Percentiles rank a stretch among this genome's conserved stretches.
phyloP scores from a whole-genome alignment of 2,329 filamentous ascomycete species.

The Monascus ruber region DNA sequence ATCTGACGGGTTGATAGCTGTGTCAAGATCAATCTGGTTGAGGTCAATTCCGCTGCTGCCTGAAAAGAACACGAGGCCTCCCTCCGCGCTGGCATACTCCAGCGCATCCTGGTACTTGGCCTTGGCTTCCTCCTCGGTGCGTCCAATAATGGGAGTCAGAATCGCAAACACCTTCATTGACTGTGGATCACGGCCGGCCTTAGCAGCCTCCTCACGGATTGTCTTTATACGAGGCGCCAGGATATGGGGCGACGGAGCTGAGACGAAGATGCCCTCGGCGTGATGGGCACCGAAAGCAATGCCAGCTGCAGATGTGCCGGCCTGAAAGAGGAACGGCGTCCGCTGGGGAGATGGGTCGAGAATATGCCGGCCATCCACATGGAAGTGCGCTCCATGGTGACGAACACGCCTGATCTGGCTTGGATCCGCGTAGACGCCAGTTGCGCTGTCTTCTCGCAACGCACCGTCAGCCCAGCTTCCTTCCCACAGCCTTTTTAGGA shows the following conservation, averaged over 20 bases:
- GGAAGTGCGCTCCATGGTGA: conserved; percentile 47
- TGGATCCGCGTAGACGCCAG: conserved; percentile 48
- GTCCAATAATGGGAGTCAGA: conserved; percentile 39
- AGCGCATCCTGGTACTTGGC: conserved; percentile 41
- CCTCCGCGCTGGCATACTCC: conserved; percentile 44
- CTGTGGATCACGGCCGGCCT: conserved; percentile 43
- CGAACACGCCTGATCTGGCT: conserved; percentile 49
- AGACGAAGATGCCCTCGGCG: conserved; percentile 51
- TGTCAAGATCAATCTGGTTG: conserved; percentile 45
- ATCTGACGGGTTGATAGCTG: conserved; percentile 44
- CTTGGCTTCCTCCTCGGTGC: conserved; percentile 42
- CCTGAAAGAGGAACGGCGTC: conserved; percentile 48
- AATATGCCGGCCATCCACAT: conserved; percentile 36
- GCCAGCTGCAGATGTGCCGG: conserved; percentile 48
- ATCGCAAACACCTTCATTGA: conserved; percentile 47
- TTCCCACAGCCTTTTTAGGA: conserved; percentile 37
- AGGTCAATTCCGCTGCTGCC: conserved; percentile 53
- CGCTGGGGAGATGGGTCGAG: conserved; percentile 47
- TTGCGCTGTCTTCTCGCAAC: conserved; percentile 40
- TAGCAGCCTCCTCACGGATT: conserved; percentile 41
- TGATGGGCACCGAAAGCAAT: conserved; percentile 46
- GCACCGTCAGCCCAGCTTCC: conserved; percentile 49
- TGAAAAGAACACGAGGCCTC: conserved; percentile 45
- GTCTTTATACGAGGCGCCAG: conserved; percentile 41
- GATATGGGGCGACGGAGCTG: conserved; percentile 40